phyloP scores from a whole-genome alignment of 1,284 basidiomycete species.

The Somion occarium region DNA sequence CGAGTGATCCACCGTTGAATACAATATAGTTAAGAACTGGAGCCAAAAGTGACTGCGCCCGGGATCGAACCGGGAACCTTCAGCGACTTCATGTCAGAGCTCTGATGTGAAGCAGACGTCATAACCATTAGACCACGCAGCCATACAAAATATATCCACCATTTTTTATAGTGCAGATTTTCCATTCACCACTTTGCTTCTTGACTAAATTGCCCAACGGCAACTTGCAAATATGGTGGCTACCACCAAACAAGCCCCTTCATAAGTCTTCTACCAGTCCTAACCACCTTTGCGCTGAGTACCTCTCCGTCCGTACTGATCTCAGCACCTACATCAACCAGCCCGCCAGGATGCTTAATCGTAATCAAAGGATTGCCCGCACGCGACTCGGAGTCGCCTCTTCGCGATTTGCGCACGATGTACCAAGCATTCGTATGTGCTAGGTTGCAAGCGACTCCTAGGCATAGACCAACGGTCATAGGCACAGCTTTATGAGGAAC shows the following conservation, averaged over 20 bases:
- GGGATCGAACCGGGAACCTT: conserved; percentile 29
- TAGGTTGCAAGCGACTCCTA: conserved; percentile 59
- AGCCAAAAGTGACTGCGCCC: conserved; percentile 23
- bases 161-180: too few relatives aligned
- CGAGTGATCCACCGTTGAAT: not conserved
- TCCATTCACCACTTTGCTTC: too few relatives aligned
- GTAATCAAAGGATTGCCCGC: conserved; percentile 20
- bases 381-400: not conserved
- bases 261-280: conserved; percentile 69
- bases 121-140: conserved; percentile 30
- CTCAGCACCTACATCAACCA: conserved; percentile 61
- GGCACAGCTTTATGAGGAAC: conserved; percentile 69
- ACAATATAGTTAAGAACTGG: too few relatives aligned
- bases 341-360: conserved; percentile 61
- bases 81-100: conserved; percentile 17
- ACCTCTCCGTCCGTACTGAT: conserved; percentile 41
- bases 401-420: conserved; percentile 29
- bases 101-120: conserved; percentile 27
- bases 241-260: conserved; percentile 65
- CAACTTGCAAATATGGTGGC: too few relatives aligned
- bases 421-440: conserved; percentile 48
- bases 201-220: too few relatives aligned
- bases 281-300: conserved; percentile 54
- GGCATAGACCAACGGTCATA: conserved; percentile 69
- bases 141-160: conserved; percentile 9